A percentile compares a stretch with the other conserved stretches of the same genome.
Conservation (phyloP, 139 green algal genomes). For the Haematococcus lacustris region DNA sequence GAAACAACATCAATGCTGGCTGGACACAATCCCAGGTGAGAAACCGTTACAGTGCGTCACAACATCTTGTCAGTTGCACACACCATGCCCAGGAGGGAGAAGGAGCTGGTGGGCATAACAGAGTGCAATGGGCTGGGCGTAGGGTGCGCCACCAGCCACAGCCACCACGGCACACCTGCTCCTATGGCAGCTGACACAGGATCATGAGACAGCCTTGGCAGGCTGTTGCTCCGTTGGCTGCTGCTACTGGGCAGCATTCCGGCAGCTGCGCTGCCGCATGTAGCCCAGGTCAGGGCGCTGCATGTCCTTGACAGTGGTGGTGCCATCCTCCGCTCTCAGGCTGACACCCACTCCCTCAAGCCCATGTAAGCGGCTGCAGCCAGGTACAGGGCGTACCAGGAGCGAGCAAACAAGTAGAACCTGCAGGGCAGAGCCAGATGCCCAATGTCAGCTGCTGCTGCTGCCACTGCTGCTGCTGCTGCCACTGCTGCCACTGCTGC, state of each 20-base stretch:
- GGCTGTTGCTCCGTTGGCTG: not conserved
- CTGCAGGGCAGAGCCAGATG: conserved; percentile 1
- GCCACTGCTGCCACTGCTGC: not conserved
- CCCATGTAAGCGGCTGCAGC: conserved; percentile 20
- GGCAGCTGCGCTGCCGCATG: not conserved
- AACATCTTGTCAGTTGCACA: no score
- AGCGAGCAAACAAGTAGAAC: conserved; percentile 65
- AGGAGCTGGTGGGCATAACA: no score
- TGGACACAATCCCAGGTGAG: no score
- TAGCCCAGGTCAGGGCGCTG: not conserved
- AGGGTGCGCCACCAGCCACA: no score
- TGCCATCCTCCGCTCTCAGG: not conserved
- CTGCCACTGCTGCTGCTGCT: not conserved
- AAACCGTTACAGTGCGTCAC: no score
- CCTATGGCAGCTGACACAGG: no score
- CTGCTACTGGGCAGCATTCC: not conserved
- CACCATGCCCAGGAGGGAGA: no score
- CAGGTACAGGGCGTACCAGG: conserved; percentile 63
- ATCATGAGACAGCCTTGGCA: not conserved
- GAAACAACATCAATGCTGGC: no score
- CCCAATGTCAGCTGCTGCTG: not conserved
- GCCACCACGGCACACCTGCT: no score
- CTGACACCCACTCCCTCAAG: conserved; percentile 1
- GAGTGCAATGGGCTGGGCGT: no score
- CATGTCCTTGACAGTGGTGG: not conserved